phyloP scores from a whole-genome alignment of 352 stramenopile species.

The Pythium myriotylum region DNA sequence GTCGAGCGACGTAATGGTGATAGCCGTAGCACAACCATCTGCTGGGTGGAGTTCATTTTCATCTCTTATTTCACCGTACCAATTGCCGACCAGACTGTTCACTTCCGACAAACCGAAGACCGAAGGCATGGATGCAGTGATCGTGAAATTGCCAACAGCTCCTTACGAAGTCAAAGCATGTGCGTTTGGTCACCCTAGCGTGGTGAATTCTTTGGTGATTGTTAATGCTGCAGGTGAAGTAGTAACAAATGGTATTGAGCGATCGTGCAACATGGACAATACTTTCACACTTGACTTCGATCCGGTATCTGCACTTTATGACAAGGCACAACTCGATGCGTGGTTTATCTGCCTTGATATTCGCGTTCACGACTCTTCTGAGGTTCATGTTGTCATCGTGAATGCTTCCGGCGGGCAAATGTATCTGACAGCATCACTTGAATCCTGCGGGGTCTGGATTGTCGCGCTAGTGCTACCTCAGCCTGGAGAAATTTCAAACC shows the following conservation, averaged over 20 bases:
- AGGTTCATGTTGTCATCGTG: conserved; percentile 42
- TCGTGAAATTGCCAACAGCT: conserved; percentile 12
- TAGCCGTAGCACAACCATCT: neutral
- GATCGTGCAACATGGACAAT: neutral
- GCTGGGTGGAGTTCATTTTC: conserved; percentile 43
- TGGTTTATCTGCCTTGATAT: conserved; percentile 22
- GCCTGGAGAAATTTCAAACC: neutral
- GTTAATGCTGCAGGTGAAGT: neutral
- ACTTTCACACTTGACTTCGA: too few species aligned
- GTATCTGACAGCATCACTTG: conserved; percentile 38
- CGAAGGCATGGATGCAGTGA: conserved; percentile 10
- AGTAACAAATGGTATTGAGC: neutral
- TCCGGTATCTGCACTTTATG: too few species aligned
- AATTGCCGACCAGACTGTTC: neutral
- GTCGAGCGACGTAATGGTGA: conserved; percentile 47
- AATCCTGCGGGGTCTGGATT: conserved; percentile 34
- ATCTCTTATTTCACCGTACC: conserved; percentile 24
- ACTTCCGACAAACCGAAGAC: neutral
- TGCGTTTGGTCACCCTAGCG: neutral
- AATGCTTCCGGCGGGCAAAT: conserved; percentile 36
- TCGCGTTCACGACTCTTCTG: neutral
- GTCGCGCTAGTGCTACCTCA: conserved; percentile 27
- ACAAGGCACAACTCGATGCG: neutral
- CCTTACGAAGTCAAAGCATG: neutral
- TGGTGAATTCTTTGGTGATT: neutral